A percentile compares a stretch with the other conserved stretches of the same genome.
phyloP scores from a whole-genome alignment of 116 monocot species.

The Dioscorea cayenensis region DNA sequence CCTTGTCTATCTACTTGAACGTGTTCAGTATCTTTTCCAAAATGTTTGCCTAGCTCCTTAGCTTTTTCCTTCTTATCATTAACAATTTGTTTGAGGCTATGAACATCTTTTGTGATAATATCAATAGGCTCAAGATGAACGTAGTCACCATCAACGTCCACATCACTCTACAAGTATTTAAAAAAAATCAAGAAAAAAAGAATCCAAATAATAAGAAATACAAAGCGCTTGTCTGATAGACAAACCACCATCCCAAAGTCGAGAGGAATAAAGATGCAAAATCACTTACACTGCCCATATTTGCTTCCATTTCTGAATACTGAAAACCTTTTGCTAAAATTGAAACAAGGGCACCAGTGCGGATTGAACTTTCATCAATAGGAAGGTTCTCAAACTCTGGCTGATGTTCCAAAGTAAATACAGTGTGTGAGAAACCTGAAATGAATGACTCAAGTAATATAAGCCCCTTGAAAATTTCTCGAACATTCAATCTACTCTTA shows the following conservation, averaged over 20 bases:
- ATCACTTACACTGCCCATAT: neutral
- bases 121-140: neutral
- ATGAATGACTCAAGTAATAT: neutral
- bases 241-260: neutral
- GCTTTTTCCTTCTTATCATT: neutral
- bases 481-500: too few species aligned
- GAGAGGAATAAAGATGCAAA: neutral
- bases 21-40: too few species aligned
- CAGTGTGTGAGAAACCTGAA: neutral
- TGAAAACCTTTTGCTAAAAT: neutral
- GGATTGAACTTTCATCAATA: neutral
- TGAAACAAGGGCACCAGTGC: neutral
- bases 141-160: neutral
- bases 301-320: conserved; percentile 3
- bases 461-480: too few species aligned
- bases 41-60: neutral
- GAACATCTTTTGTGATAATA: neutral
- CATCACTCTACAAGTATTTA: neutral
- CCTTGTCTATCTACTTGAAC: too few species aligned
- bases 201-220: neutral
- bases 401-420: neutral
- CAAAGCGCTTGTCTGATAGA: neutral
- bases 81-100: neutral
- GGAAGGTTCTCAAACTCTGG: neutral
- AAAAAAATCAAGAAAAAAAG: too few species aligned